A percentile compares a stretch with the other conserved stretches of the same genome.
Conservation (phyloP, 306 rosid species). For the Vigna unguiculata region DNA sequence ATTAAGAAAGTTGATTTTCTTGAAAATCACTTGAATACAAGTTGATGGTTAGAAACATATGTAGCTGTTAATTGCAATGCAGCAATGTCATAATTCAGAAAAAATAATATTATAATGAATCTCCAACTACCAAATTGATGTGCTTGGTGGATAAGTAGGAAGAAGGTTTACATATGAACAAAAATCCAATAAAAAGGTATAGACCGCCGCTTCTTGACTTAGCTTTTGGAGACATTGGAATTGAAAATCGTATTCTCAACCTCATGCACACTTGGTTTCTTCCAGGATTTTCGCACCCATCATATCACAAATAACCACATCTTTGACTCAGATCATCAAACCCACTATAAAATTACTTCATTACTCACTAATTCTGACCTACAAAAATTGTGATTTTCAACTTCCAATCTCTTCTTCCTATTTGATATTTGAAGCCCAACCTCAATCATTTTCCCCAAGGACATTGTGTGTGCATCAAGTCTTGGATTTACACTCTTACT, state of each 20-base stretch:
- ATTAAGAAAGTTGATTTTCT: not conserved
- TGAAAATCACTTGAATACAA: not conserved
- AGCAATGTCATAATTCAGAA: conserved; percentile 3
- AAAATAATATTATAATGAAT: conserved; percentile 10
- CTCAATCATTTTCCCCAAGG: not conserved
- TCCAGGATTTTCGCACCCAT: conserved; percentile 29
- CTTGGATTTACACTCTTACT: not conserved
- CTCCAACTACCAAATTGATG: conserved; percentile 31
- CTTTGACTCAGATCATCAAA: not conserved
- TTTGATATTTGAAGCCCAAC: not conserved
- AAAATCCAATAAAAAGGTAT: conserved; percentile 35
- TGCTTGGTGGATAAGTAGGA: conserved; percentile 39
- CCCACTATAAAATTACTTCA: not conserved
- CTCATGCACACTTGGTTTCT: conserved; percentile 34
- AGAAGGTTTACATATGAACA: not conserved
- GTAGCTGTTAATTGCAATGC: conserved; percentile 13
- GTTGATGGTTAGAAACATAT: not conserved
- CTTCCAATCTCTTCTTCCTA: not conserved
- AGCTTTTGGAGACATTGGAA: conserved; percentile 52
- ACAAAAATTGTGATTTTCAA: not conserved
- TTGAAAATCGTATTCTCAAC: conserved; percentile 31
- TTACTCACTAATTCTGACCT: not conserved
- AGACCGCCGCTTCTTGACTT: conserved; percentile 55
- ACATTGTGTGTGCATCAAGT: not conserved
- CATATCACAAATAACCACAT: not conserved